Conservation (phyloP, 208 protist species). For the Acanthamoeba healyi region DNA sequence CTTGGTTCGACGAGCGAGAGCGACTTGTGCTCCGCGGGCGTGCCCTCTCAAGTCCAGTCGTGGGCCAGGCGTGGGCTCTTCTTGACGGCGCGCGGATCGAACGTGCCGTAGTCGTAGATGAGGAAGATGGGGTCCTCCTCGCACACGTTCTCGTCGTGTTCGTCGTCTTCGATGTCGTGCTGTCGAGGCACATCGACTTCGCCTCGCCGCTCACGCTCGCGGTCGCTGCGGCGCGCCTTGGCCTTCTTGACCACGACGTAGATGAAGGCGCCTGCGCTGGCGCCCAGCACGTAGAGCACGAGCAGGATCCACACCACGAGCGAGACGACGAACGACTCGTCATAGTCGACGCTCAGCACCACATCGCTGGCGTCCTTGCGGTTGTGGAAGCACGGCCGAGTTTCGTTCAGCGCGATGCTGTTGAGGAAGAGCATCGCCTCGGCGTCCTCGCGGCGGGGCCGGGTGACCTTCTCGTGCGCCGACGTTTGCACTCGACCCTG, state of each 20-base stretch:
- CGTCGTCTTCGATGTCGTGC: not conserved
- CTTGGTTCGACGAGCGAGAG: no score
- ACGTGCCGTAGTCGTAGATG: conserved; percentile 53
- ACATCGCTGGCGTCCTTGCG: not conserved
- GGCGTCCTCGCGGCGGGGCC: not conserved
- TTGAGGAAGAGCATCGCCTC: not conserved
- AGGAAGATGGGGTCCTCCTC: conserved; percentile 37
- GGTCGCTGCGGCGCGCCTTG: not conserved
- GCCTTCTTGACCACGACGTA: not conserved
- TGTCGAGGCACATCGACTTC: not conserved
- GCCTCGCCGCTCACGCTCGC: not conserved
- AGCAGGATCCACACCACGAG: conserved; percentile 12
- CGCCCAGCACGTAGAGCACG: conserved; percentile 37
- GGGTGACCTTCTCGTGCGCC: not conserved
- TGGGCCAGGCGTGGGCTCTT: not conserved
- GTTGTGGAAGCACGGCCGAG: not conserved
- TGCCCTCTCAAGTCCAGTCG: not conserved
- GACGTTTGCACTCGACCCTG: not conserved
- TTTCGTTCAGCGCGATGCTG: not conserved
- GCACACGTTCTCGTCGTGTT: not conserved
- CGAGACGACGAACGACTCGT: not conserved
- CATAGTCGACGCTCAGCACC: not conserved
- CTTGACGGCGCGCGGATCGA: not conserved
- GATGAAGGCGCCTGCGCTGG: conserved; percentile 35
- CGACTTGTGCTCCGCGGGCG: no score